Evolutionary conservation across 176 grass and related monocot species (phyloP).

Genomic region (Elymus sibiricus): DNA sequence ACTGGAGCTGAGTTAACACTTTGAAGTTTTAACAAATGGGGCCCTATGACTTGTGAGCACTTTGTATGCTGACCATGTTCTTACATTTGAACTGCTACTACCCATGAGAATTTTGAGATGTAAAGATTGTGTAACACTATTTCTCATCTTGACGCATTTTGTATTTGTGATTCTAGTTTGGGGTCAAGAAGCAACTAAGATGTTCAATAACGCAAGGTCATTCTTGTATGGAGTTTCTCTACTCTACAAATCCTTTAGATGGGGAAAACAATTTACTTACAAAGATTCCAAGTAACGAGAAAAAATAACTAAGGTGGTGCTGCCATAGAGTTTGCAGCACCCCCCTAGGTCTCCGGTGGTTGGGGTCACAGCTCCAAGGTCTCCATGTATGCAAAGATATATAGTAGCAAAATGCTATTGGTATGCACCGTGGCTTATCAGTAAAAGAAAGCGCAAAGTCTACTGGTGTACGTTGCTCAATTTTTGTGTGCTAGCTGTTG

Average conservation of each 20-base stretch:
- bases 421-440: no score
- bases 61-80: not conserved
- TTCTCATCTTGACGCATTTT: not conserved
- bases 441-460: no score
- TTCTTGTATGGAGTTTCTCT: not conserved
- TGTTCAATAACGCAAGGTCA: not conserved
- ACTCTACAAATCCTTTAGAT: not conserved
- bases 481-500: no score
- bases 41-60: not conserved
- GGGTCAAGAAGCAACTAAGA: not conserved
- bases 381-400: no score
- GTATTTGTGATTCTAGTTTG: not conserved
- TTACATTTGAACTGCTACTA: not conserved
- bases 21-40: not conserved
- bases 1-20: not conserved
- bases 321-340: not conserved
- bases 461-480: no score
- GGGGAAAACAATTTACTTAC: not conserved
- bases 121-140: not conserved
- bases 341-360: no score
- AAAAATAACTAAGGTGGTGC: no score
- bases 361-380: not conserved
- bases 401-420: no score
- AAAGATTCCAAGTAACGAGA: not conserved
- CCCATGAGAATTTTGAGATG: not conserved